Percentiles rank a stretch among this genome's conserved stretches.
Conservation (phyloP, 2,329 filamentous ascomycete species). For the Drechslerella coelobrocha region DNA sequence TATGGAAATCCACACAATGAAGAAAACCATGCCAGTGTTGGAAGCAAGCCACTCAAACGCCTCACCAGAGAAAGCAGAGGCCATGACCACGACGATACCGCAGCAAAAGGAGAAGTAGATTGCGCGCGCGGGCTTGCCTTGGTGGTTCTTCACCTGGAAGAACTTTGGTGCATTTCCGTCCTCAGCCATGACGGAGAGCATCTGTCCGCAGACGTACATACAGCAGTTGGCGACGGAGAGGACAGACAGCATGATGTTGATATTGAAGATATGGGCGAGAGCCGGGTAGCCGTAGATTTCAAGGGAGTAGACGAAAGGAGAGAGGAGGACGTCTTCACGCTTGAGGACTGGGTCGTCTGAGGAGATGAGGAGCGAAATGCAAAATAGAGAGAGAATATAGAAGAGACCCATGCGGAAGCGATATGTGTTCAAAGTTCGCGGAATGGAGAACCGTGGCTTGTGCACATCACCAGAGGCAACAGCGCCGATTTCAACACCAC, state of each 20-base stretch:
- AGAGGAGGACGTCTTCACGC: slow-evolving; percentile 29
- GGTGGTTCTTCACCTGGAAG: slow-evolving; percentile 26
- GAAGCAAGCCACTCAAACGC: slow-evolving; percentile 44
- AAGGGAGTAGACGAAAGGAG: slow-evolving; percentile 41
- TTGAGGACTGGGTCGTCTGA: slow-evolving; percentile 39
- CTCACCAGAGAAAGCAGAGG: slow-evolving; percentile 32
- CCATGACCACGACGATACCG: slow-evolving; percentile 37
- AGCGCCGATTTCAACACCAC: slow-evolving; percentile 49
- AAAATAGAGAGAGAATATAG: slow-evolving; percentile 45
- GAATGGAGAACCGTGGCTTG: slow-evolving; percentile 47
- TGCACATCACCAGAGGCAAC: slow-evolving; percentile 44
- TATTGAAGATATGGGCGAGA: slow-evolving; percentile 43
- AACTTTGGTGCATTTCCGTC: slow-evolving; percentile 41
- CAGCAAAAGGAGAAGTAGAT: slow-evolving; percentile 27
- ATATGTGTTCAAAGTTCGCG: slow-evolving; percentile 47
- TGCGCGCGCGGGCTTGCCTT: slow-evolving; percentile 46
- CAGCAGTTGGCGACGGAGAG: slow-evolving; percentile 48
- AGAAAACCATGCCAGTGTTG: slow-evolving; percentile 50
- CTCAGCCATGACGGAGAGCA: slow-evolving; percentile 41
- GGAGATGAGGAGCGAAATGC: slow-evolving; percentile 33
- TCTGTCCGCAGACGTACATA: slow-evolving; percentile 48
- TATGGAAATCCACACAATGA: slow-evolving; percentile 48
- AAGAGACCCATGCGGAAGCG: slow-evolving; percentile 50
- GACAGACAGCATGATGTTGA: slow-evolving; percentile 45
- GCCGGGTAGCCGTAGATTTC: slow-evolving; percentile 32